A percentile compares a stretch with the other conserved stretches of the same genome.
phyloP scores from a whole-genome alignment of 1,284 basidiomycete genomes.

The Ceratobasidium sp. region DNA sequence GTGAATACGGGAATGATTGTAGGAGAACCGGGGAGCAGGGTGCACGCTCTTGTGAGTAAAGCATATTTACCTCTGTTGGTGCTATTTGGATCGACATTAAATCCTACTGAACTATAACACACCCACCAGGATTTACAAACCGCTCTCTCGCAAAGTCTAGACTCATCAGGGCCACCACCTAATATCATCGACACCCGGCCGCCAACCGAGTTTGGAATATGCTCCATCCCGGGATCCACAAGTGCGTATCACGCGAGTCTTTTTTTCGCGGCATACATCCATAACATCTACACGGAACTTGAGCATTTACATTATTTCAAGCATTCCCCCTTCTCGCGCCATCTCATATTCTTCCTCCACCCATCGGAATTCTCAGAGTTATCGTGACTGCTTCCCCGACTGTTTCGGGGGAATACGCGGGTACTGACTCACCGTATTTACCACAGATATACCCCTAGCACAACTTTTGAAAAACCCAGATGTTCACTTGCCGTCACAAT shows the following conservation, averaged over 20 bases:
- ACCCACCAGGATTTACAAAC: conserved; percentile 55
- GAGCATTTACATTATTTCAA: not conserved
- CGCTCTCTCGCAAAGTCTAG: conserved; percentile 49
- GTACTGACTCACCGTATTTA: not conserved
- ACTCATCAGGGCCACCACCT: conserved; percentile 43
- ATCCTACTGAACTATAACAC: not conserved
- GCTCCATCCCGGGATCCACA: conserved; percentile 73
- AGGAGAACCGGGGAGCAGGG: conserved; percentile 55
- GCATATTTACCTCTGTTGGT: not conserved
- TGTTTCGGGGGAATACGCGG: not conserved
- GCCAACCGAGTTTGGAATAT: conserved; percentile 85
- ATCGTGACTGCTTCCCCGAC: not conserved
- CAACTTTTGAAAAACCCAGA: conserved; percentile 66
- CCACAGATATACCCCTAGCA: conserved; percentile 70
- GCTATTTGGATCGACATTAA: no score
- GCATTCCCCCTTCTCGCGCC: not conserved
- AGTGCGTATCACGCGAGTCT: conserved; percentile 62
- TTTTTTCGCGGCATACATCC: not conserved
- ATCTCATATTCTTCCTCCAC: not conserved
- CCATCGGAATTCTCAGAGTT: not conserved
- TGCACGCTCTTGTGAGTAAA: conserved; percentile 57
- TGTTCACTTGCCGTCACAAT: conserved; percentile 49
- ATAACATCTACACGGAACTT: not conserved
- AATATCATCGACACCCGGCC: conserved; percentile 85
- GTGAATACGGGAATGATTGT: conserved; percentile 58